A percentile compares a stretch with the other conserved stretches of the same genome.
Conservation (phyloP, 1,284 basidiomycete genomes). For the Trichosporon coremiiforme region DNA sequence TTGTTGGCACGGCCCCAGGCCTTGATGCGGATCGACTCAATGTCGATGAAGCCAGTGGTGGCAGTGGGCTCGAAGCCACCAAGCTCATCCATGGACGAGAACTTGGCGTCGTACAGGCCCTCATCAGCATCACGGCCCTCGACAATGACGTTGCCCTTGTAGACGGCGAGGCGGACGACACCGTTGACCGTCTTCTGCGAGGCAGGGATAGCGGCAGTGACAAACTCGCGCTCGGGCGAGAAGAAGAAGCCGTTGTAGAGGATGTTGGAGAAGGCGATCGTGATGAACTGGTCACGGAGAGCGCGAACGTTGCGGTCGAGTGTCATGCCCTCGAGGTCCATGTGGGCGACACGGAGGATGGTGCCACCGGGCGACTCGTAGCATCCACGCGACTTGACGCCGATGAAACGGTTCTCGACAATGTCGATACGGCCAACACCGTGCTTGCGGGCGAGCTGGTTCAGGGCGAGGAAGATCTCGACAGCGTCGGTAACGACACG, state of each 20-base stretch:
- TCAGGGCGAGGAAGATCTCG: conserved; percentile 90
- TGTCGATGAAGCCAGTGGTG: conserved; percentile 89
- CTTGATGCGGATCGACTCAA: conserved; percentile 93
- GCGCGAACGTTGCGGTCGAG: conserved; percentile 96
- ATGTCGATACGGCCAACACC: conserved; percentile 97
- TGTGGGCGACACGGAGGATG: conserved; percentile 90
- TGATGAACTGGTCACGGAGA: conserved; percentile 92
- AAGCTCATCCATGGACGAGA: conserved; percentile 98
- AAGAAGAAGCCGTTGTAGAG: conserved; percentile 93
- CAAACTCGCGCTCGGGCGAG: conserved; percentile 95
- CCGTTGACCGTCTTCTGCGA: conserved; percentile 98
- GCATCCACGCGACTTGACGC: conserved; percentile 97
- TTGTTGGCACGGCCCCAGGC: conserved; percentile 68
- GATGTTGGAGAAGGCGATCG: conserved; percentile 83
- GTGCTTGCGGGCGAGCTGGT: conserved; percentile 89
- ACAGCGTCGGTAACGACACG: conserved; percentile 79
- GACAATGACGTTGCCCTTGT: conserved; percentile 95
- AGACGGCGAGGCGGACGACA: conserved; percentile 81
- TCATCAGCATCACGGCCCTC: conserved; percentile 86
- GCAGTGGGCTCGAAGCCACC: conserved; percentile 95
- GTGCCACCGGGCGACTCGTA: conserved; percentile 97
- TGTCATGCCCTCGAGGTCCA: conserved; percentile 96
- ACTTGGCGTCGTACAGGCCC: conserved; percentile 92
- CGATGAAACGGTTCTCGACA: conserved; percentile 99
- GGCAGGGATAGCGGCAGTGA: conserved; percentile 82